Conservation (phyloP, 106 monocot species). For the Dendrobium chrysotoxum region DNA sequence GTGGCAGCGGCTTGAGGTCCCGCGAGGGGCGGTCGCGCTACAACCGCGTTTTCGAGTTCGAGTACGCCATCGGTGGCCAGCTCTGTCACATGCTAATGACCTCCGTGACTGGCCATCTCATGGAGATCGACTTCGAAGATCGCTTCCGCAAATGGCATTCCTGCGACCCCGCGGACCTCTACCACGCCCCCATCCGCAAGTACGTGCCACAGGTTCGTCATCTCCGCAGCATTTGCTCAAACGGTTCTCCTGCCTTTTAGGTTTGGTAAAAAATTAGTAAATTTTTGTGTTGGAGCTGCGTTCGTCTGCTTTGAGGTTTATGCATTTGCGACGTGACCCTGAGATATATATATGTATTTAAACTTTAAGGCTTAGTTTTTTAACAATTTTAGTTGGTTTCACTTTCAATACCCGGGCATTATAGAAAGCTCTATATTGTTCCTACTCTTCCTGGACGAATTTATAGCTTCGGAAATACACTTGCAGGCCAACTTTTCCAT, state of each 20-base stretch:
- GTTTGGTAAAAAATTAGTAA: not conserved
- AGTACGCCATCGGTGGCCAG: constrained; percentile 54
- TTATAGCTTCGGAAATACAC: not conserved
- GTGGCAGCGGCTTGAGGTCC: constrained; percentile 37
- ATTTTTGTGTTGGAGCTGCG: not conserved
- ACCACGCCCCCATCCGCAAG: constrained; percentile 81
- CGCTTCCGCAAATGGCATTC: constrained; percentile 83
- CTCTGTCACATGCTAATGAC: constrained; percentile 84
- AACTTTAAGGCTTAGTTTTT: not conserved
- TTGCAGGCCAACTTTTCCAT: not conserved
- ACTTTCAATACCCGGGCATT: not conserved
- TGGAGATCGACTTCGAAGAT: constrained; percentile 95
- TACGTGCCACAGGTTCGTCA: constrained; percentile 64
- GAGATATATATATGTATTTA: no score
- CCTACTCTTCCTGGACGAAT: not conserved
- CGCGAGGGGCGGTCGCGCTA: constrained; percentile 72
- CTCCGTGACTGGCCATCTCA: constrained; percentile 94
- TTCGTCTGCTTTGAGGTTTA: not conserved
- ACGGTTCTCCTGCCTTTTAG: not conserved
- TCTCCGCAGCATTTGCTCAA: not conserved
- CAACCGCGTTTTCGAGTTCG: constrained; percentile 94
- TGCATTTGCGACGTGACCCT: not conserved
- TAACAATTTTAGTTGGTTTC: not conserved
- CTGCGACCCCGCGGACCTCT: constrained; percentile 85
- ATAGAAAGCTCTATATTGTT: not conserved